Evolutionary conservation across 192 early-diverging fungal species (phyloP).

Genomic region (Allomyces macrogynus): DNA sequence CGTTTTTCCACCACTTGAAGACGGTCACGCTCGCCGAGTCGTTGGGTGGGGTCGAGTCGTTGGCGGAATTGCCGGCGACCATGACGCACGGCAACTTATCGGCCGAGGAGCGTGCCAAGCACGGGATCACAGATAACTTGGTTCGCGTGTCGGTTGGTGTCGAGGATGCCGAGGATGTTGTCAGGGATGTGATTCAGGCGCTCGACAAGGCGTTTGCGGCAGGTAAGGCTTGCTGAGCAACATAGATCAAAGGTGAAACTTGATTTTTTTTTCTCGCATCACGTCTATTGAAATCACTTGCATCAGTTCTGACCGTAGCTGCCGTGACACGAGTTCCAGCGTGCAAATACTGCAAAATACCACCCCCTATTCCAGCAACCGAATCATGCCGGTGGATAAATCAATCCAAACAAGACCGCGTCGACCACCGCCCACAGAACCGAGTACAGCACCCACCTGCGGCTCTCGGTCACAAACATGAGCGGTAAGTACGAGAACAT

Average conservation of each 20-base stretch:
- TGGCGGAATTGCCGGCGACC: conserved; percentile 78
- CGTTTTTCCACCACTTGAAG: conserved; percentile 57
- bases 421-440: not conserved
- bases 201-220: conserved; percentile 23
- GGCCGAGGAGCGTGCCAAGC: conserved; percentile 54
- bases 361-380: no score
- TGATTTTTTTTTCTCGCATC: no score
- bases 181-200: conserved; percentile 53
- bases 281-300: no score
- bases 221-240: not conserved
- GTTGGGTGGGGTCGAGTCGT: conserved; percentile 83
- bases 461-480: not conserved
- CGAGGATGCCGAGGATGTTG: conserved; percentile 73
- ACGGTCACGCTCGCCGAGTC: conserved; percentile 90
- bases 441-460: not conserved
- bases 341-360: no score
- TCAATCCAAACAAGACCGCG: not conserved
- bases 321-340: no score
- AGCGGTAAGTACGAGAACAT: not conserved
- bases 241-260: no score
- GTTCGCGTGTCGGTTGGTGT: conserved; percentile 81
- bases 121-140: conserved; percentile 85
- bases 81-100: conserved; percentile 91
- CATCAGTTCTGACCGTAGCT: no score
- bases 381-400: not conserved